phyloP scores from a whole-genome alignment of 306 rosid genomes.

The Trichosanthes truncata region DNA sequence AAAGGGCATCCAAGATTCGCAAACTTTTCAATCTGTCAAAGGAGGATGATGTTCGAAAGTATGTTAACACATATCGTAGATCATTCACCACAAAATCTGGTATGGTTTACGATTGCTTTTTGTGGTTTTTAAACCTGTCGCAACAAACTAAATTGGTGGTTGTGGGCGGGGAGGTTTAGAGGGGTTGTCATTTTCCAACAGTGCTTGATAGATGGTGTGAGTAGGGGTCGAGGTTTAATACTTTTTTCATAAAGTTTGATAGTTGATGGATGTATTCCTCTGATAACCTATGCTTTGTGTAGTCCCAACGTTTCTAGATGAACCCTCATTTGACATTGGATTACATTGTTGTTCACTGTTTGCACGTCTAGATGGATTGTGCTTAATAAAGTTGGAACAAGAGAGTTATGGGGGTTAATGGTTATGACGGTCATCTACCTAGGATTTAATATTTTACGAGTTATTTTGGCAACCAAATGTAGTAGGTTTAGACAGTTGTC shows the following conservation, averaged over 20 bases:
- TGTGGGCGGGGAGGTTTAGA: neutral
- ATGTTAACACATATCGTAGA: conserved; percentile 50
- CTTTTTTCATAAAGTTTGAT: neutral
- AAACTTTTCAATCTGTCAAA: conserved; percentile 46
- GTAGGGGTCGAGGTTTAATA: neutral
- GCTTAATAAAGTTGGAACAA: neutral
- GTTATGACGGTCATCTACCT: too few species aligned
- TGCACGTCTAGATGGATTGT: too few species aligned
- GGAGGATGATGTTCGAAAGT: conserved; percentile 54
- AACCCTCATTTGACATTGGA: neutral
- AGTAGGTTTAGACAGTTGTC: too few species aligned
- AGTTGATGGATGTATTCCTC: neutral
- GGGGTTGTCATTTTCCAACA: neutral
- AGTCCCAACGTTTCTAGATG: neutral
- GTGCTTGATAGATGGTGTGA: neutral
- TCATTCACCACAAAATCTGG: conserved; percentile 34
- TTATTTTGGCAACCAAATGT: too few species aligned
- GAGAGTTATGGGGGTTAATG: neutral
- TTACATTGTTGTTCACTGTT: neutral
- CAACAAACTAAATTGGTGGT: neutral
- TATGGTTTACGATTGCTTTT: neutral
- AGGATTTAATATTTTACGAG: too few species aligned
- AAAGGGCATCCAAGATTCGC: conserved; percentile 55
- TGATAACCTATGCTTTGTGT: neutral
- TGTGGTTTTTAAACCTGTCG: neutral